Base-by-base conservation (phyloP, 768 basidiomycete genomes). In the Trametes sanguinea region DNA sequence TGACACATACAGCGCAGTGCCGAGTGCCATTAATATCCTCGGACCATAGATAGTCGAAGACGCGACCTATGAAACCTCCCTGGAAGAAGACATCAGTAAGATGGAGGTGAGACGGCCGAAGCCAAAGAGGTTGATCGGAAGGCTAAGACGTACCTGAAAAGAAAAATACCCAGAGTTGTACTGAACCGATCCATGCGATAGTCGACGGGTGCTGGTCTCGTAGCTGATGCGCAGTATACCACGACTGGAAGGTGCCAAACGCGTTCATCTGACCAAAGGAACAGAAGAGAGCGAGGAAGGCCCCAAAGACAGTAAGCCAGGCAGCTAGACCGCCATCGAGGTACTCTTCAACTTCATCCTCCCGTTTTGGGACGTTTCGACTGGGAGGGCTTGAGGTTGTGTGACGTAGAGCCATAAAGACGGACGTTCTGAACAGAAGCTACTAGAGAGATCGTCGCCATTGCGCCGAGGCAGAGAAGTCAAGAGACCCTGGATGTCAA, bases 111-210 rank as follows among this genome's bases (percentile, higher is more conserved):
- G 63, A 32, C 29, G 9, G 9, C 22, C 39, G 29, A 2, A 29
- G 33, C 17, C 9, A 6, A 51, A 7, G 10, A 22, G 10, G 40
- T 47, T 33, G 40, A 46, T 56, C 52, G 57, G 51, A 53, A 53
- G 35, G 35, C 37, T 33, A 11, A 67, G 14, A 57, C 85, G 51
- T 70, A 89, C 88, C 60, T n/a, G 85, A 84, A 68, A 87, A 82
- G 76, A 89, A 89, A 72, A 90, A 89, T 27, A 82, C 75, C 81
- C 84, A 89, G 4, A 90, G 75, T 66, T 89, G 88, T 48, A 88
- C 65, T 1, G 85, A 85, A 7, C 87, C 88, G 63, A 90, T 88
- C 69, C 67, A 70, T 2, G 69, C 66, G 44, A 70, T 56, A 22
- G 67, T 66, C 1, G 69, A 70, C 0, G 69, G 75, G 13, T 83